These are phyloP conservation scores for Melaleuca quinquenervia DNA, from an alignment of 345 rosid species.

Conservation along the genomic window DNA sequence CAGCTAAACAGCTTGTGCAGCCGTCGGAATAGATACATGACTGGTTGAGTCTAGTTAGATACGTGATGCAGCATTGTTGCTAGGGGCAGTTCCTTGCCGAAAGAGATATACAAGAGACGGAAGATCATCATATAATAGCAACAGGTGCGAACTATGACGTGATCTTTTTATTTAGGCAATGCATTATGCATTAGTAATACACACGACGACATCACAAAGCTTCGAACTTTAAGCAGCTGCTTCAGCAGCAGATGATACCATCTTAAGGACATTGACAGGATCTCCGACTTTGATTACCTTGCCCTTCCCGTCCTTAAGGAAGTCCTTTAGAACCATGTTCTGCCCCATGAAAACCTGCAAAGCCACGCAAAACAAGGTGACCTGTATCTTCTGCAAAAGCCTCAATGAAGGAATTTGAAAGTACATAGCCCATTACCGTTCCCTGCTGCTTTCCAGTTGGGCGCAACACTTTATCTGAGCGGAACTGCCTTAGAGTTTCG, in stretches of 20 bases:
- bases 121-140: not conserved
- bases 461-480: conserved; percentile 60
- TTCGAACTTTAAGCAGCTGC: conserved; percentile 43
- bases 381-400: not conserved
- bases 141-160: not conserved
- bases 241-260: conserved; percentile 53
- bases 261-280: conserved; percentile 39
- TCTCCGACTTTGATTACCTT: conserved; percentile 56
- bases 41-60: not conserved
- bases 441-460: conserved; percentile 59
- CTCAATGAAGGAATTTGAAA: not conserved
- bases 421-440: conserved; percentile 26
- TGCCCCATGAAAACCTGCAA: conserved; percentile 79
- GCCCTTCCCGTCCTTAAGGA: conserved; percentile 13
- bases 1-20: not conserved
- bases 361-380: not conserved
- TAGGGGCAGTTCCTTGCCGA: not conserved
- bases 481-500: conserved; percentile 43
- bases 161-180: not conserved
- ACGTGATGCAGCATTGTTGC: not conserved
- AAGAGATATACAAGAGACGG: not conserved
- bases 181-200: not conserved
- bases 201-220: not conserved
- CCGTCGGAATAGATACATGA: not conserved
- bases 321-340: conserved; percentile 65